Evolutionary conservation across 129 eudicot species (phyloP).

Genomic region (Saussurea involucrata): DNA sequence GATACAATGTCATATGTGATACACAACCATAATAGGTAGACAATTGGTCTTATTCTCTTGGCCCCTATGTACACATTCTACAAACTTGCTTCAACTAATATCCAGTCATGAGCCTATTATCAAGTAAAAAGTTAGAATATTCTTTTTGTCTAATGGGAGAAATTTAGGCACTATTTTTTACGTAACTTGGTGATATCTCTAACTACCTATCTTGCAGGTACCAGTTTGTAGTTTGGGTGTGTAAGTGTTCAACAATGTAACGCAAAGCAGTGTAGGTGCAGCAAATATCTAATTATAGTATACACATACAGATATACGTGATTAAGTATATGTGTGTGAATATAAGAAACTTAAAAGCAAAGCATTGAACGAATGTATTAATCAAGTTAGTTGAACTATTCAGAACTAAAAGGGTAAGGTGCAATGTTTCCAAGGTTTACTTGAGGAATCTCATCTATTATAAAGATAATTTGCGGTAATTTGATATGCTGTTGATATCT

Average conservation of each 20-base stretch:
- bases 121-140: background rate
- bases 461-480: background rate
- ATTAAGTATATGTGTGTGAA: background rate
- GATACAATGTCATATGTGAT: background rate
- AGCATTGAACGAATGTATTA: background rate
- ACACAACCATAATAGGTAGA: background rate
- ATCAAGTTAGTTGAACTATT: background rate
- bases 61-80: background rate
- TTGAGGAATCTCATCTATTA: background rate
- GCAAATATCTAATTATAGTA: background rate
- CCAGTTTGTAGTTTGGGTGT: background rate
- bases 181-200: background rate
- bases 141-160: background rate
- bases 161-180: background rate
- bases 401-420: background rate
- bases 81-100: background rate
- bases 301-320: background rate
- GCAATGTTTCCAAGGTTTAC: background rate
- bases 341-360: background rate
- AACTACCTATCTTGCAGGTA: constrained; percentile 2
- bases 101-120: background rate
- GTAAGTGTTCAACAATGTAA: background rate
- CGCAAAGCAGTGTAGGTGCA: background rate
- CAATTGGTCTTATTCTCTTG: background rate
- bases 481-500: background rate